phyloP scores from a whole-genome alignment of 2,329 filamentous ascomycete genomes.

The Exophiala bonariae region DNA sequence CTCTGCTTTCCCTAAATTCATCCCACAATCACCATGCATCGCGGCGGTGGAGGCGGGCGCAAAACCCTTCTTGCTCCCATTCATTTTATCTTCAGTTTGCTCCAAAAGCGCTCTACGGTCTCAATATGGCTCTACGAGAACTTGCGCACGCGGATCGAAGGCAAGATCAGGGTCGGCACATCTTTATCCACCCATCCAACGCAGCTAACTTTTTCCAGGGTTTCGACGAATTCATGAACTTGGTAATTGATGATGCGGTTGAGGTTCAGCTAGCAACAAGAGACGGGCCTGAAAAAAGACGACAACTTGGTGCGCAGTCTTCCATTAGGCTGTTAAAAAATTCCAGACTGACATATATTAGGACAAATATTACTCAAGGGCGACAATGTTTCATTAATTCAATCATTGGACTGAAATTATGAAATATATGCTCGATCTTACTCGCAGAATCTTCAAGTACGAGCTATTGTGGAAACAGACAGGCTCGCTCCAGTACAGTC shows the following conservation, averaged over 20 bases:
- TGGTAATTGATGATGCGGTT: slow-evolving; percentile 92
- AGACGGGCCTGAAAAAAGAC: slow-evolving; percentile 74
- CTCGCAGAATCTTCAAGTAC: too few relatives aligned
- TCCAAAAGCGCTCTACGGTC: slow-evolving; percentile 79
- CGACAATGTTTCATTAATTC: slow-evolving; percentile 84
- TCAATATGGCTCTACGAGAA: slow-evolving; percentile 98
- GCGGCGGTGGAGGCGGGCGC: slow-evolving; percentile 56
- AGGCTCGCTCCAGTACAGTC: too few relatives aligned
- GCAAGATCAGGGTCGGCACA: slow-evolving; percentile 79
- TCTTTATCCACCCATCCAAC: slow-evolving; percentile 2
- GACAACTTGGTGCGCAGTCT: slow-evolving; percentile 67
- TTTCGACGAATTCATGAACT: slow-evolving; percentile 99
- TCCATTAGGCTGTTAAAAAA: background rate
- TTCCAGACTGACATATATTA: slow-evolving; percentile 37
- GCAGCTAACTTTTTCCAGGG: slow-evolving; percentile 58
- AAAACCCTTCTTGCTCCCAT: slow-evolving; percentile 74
- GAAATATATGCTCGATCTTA: background rate
- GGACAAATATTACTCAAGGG: slow-evolving; percentile 85
- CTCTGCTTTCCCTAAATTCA: background rate
- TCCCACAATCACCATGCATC: slow-evolving; percentile 44
- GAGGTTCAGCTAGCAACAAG: slow-evolving; percentile 87
- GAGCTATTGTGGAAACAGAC: too few relatives aligned
- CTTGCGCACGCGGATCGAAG: slow-evolving; percentile 88
- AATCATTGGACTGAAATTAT: slow-evolving; percentile 46
- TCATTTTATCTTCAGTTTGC: slow-evolving; percentile 92